Base-by-base conservation (phyloP, 2,329 filamentous ascomycete genomes). In the Colletotrichum eremochloae region DNA sequence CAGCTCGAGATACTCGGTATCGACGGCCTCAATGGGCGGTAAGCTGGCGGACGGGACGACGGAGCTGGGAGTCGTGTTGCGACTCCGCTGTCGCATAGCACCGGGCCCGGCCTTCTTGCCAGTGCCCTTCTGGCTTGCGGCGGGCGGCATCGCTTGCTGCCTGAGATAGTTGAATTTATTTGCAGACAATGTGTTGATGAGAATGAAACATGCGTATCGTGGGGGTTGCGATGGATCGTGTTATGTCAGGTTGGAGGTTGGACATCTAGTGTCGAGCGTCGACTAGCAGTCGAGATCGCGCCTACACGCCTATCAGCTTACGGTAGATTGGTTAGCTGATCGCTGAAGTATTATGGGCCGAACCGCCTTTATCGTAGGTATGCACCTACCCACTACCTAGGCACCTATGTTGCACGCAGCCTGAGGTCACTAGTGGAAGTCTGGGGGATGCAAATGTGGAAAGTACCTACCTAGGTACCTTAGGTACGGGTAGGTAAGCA, bases 61-160 rank as follows among this genome's bases (percentile, higher is more conserved):
- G 44, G 89, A 87, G 78, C 89, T 88, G 46, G 93, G 94, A 20
- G 93, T 96, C 46, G 92, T 94, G 81, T 95, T 95, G 78, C 93
- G 91, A 79, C 92, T 95, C 74, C 90, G 87, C 76, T 91, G 92
- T 76, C 91, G 90, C 73, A 90, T 87, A 76, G 88, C 87, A 76
- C 86, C 86, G 73, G 86, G 84, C 61, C 86, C 86, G 70, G 85
- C 86, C 83, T 94, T 94, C 84, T 92, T 92, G 79, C 89, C 86
- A 36, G 89, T 89, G 70, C 89, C 89, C 77, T 90, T 89, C 78
- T 91, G 88, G 75, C 87, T 86, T 60, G 87, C 85, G 68, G 83
- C 84, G 38, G 88, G 87, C 79, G 89, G 87, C 90, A 92, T 92
- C 67, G 72, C 61, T 20, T 46, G 61, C 24, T 52, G 38, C 29